Percentiles rank a stretch among this genome's conserved stretches.
These are phyloP conservation scores for Neofusicoccum kwambonambiense DNA, from an alignment of 2,329 filamentous ascomycete genomes.

Conservation along the genomic window DNA sequence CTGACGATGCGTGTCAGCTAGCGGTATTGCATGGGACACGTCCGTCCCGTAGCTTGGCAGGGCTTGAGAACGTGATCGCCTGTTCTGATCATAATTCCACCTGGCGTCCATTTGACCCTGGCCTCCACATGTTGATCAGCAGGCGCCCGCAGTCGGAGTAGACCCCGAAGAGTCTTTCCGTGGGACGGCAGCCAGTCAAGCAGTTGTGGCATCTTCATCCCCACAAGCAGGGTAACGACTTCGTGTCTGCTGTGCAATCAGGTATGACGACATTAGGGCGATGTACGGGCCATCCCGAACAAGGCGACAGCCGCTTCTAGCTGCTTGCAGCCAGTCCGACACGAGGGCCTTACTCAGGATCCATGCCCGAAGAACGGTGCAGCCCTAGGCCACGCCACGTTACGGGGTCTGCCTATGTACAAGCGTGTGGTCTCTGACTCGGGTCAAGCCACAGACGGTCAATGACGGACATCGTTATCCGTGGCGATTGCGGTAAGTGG, in stretches of 20 bases:
- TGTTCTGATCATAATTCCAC: not conserved
- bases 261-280: not conserved
- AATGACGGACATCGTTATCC: not conserved
- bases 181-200: too few relatives aligned
- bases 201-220: not conserved
- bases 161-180: not conserved
- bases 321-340: not conserved
- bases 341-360: conserved; percentile 3
- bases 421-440: not conserved
- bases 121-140: not conserved
- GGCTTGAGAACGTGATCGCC: not conserved
- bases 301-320: not conserved
- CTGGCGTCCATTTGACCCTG: not conserved
- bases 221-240: not conserved
- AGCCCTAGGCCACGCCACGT: not conserved
- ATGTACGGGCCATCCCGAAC: not conserved
- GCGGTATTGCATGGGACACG: not conserved
- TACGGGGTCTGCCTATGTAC: not conserved
- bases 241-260: not conserved
- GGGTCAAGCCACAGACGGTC: not conserved
- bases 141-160: not conserved
- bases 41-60: not conserved
- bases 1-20: not conserved
- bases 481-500: not conserved
- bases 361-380: not conserved